Evolutionary conservation across 345 rosid genomes (phyloP).

Genomic region (Arabidopsis arenosa): DNA sequence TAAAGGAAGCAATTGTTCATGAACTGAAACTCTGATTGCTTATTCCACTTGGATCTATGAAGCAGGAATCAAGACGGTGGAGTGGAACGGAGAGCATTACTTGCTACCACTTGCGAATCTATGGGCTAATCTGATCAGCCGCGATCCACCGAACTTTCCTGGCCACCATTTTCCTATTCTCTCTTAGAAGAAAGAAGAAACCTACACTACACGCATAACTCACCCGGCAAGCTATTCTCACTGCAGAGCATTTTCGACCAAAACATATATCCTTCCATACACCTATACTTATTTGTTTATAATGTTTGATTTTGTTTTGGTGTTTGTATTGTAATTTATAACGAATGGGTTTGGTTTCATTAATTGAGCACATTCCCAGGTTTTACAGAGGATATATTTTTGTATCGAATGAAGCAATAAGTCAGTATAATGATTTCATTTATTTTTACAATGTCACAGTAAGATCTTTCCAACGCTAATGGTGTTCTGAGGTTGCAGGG

Average conservation of each 20-base stretch:
- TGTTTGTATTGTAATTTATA: constrained; percentile 14
- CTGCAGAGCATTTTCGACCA: constrained; percentile 3
- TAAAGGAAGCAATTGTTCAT: background rate
- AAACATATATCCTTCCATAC: constrained; percentile 18
- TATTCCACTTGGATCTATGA: constrained; percentile 1
- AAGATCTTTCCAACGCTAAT: background rate
- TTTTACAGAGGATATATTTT: constrained; percentile 3
- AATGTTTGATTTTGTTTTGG: constrained; percentile 18
- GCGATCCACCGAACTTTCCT: constrained; percentile 63
- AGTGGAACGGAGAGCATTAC: constrained; percentile 68
- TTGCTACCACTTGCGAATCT: constrained; percentile 73
- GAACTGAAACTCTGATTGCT: background rate
- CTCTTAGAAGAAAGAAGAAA: constrained; percentile 13
- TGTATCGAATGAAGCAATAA: constrained; percentile 19
- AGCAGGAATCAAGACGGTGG: constrained; percentile 65
- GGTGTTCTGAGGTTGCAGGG: background rate
- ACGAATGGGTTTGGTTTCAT: background rate
- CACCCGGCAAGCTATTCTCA: constrained; percentile 18
- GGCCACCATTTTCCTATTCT: background rate
- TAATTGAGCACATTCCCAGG: constrained; percentile 9
- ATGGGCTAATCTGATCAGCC: constrained; percentile 78
- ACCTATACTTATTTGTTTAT: constrained; percentile 31
- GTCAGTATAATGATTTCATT: constrained; percentile 11
- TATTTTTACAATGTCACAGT: background rate
- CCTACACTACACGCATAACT: background rate